phyloP scores from a whole-genome alignment of 495 filamentous ascomycete genomes.

The Darksidea phi region DNA sequence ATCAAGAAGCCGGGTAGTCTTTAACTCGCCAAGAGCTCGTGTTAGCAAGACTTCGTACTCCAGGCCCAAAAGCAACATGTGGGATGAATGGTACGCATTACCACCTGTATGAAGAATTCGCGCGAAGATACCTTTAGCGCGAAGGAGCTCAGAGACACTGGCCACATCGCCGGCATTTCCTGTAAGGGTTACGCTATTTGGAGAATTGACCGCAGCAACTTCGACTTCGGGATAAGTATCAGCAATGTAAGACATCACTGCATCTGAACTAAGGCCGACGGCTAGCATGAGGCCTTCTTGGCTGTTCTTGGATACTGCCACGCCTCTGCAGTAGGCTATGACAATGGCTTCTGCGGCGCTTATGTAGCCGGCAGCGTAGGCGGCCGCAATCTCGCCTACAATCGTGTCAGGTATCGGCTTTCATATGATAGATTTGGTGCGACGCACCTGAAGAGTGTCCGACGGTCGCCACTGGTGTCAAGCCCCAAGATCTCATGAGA shows the following conservation, averaged over 20 bases:
- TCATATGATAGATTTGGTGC: too few species aligned
- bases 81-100: constrained; percentile 27
- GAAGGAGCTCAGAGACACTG: not conserved
- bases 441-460: constrained; percentile 32
- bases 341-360: constrained; percentile 15
- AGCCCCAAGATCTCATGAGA: constrained; percentile 12
- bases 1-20: too few species aligned
- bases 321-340: constrained; percentile 16
- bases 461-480: not conserved
- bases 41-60: constrained; percentile 3
- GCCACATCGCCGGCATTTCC: constrained; percentile 7
- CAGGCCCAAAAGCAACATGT: constrained; percentile 11
- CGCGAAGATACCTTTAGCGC: constrained; percentile 5
- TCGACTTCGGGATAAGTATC: not conserved
- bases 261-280: constrained; percentile 4
- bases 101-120: constrained; percentile 15
- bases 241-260: not conserved
- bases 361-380: constrained; percentile 19
- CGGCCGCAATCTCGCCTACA: constrained; percentile 28
- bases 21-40: too few species aligned
- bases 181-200: constrained; percentile 16
- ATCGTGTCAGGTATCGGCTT: too few species aligned
- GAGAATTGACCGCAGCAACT: constrained; percentile 27
- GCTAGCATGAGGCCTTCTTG: constrained; percentile 19
- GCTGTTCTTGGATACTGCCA: not conserved